A percentile compares a stretch with the other conserved stretches of the same genome.
Evolutionary conservation across 164 flowering plant genomes (phyloP).

Genomic region (Euptelea pleiosperma): DNA sequence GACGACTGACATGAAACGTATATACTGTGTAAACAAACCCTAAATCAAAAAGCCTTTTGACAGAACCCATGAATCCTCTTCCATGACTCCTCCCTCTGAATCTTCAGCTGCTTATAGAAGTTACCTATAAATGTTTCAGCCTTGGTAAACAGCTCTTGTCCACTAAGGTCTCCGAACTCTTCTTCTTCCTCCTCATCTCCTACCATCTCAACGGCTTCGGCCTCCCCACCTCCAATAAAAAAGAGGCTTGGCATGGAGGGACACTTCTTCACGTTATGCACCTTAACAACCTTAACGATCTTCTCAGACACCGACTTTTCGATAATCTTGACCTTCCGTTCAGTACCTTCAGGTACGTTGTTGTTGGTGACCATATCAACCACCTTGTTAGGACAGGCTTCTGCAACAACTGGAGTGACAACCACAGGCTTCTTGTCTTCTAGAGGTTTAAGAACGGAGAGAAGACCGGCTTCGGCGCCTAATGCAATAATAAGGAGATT

Average conservation of each 20-base stretch:
- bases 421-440: constrained; percentile 28
- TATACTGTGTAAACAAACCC: background rate
- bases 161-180: constrained; percentile 30
- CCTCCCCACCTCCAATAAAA: constrained; percentile 44
- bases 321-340: constrained; percentile 15
- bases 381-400: constrained; percentile 16
- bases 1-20: background rate
- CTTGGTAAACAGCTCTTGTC: constrained; percentile 56
- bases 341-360: background rate
- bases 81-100: constrained; percentile 79
- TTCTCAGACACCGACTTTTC: constrained; percentile 38
- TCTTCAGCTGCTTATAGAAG: constrained; percentile 75
- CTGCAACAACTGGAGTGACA: background rate
- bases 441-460: constrained; percentile 33
- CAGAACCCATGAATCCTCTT: constrained; percentile 58
- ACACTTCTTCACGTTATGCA: constrained; percentile 40
- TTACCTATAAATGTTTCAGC: constrained; percentile 76
- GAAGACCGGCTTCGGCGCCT: constrained; percentile 69
- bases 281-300: constrained; percentile 15
- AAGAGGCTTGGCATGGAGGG: constrained; percentile 66
- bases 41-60: constrained; percentile 43
- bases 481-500: constrained; percentile 63
- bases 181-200: constrained; percentile 30
- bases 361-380: background rate
- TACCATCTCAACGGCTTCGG: too few relatives aligned